These are phyloP conservation scores for Candida ovalis DNA, from an alignment of 805 yeast genomes.

Conservation along the genomic window DNA sequence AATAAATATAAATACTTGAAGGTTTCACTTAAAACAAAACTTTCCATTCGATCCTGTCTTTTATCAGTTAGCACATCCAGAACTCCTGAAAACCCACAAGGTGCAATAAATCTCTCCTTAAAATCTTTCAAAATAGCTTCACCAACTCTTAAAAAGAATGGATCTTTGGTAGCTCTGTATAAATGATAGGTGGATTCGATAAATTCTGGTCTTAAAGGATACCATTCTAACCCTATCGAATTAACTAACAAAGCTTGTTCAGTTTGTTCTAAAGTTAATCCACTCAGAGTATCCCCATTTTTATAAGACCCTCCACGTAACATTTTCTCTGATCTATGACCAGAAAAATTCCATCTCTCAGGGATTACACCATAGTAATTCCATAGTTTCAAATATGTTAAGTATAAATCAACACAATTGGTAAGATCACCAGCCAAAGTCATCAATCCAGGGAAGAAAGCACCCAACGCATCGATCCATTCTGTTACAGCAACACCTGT, in stretches of 20 bases:
- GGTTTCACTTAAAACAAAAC: constrained; percentile 85
- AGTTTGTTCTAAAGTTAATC: constrained; percentile 20
- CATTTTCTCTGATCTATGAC: constrained; percentile 18
- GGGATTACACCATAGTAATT: constrained; percentile 76
- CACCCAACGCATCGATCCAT: constrained; percentile 86
- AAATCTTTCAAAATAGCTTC: constrained; percentile 56
- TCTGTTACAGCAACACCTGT: constrained; percentile 47
- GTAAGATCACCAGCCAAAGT: constrained; percentile 71
- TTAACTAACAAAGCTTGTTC: constrained; percentile 25
- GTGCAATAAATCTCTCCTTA: constrained; percentile 45
- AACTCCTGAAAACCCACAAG: constrained; percentile 80
- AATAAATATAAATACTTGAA: constrained; percentile 76
- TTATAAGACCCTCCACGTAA: constrained; percentile 12
- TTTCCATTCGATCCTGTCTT: constrained; percentile 81
- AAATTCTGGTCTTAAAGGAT: constrained; percentile 89
- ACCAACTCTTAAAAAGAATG: constrained; percentile 76
- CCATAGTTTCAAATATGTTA: constrained; percentile 73
- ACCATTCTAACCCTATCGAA: constrained; percentile 73
- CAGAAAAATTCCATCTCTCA: constrained; percentile 69
- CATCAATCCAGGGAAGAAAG: constrained; percentile 84
- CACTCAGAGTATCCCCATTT: constrained; percentile 18
- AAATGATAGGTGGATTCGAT: constrained; percentile 83
- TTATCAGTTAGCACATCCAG: constrained; percentile 62
- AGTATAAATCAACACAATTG: constrained; percentile 61
- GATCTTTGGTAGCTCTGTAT: constrained; percentile 82